These are phyloP conservation scores for Diddensiella santjacobensis DNA, from an alignment of 805 yeast species.

Conservation along the genomic window DNA sequence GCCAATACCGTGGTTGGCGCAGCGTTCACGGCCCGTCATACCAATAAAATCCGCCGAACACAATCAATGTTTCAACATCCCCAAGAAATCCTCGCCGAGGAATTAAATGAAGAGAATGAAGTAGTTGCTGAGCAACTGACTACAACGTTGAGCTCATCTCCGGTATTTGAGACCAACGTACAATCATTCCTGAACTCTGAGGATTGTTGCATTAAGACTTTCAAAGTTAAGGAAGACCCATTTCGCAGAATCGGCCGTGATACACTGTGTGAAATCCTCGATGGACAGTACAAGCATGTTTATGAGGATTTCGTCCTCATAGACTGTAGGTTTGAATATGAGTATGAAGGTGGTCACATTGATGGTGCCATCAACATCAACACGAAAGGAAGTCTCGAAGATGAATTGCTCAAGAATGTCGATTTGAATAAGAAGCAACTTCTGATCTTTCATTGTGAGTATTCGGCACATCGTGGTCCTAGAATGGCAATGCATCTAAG, in stretches of 20 bases:
- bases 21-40: not conserved
- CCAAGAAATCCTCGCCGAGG: conserved; percentile 42
- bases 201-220: conserved; percentile 38
- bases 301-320: conserved; percentile 60
- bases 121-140: conserved; percentile 13
- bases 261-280: conserved; percentile 54
- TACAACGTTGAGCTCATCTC: conserved; percentile 12
- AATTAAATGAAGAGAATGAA: conserved; percentile 33
- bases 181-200: conserved; percentile 22
- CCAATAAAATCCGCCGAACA: conserved; percentile 50
- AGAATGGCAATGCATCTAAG: conserved; percentile 83
- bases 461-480: conserved; percentile 91
- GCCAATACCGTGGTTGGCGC: not conserved
- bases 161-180: conserved; percentile 19
- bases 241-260: conserved; percentile 63
- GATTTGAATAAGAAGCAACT: conserved; percentile 40
- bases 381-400: conserved; percentile 64
- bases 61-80: conserved; percentile 67
- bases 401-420: conserved; percentile 38
- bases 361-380: conserved; percentile 75
- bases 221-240: conserved; percentile 51
- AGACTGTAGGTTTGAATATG: conserved; percentile 93
- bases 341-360: conserved; percentile 90
- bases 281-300: conserved; percentile 47
- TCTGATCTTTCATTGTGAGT: conserved; percentile 90